Percentiles rank a stretch among this genome's conserved stretches.
Evolutionary conservation across 345 rosid genomes (phyloP).

Genomic region (Cardamine resedifolia): DNA sequence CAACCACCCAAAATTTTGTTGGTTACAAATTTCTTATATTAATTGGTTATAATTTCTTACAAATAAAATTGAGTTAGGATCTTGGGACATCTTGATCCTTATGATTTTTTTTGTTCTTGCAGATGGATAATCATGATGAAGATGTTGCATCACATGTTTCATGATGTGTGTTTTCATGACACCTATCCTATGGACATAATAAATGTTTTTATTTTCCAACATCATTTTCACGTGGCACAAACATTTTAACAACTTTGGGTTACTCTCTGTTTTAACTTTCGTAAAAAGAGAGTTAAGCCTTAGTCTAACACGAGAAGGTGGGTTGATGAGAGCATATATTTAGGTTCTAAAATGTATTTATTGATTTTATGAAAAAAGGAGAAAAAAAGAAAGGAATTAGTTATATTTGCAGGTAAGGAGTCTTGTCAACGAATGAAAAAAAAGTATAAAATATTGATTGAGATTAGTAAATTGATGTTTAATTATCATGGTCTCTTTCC

Average conservation of each 20-base stretch:
- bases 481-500: neutral
- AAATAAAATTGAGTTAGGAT: neutral
- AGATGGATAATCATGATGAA: too few relatives aligned
- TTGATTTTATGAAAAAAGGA: neutral
- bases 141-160: slow-evolving; percentile 6
- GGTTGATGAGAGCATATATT: neutral
- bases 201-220: neutral
- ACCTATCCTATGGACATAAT: neutral
- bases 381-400: neutral
- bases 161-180: slow-evolving; percentile 14
- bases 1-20: neutral
- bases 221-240: slow-evolving; percentile 7
- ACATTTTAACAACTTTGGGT: slow-evolving; percentile 4
- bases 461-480: neutral
- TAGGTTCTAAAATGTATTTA: neutral
- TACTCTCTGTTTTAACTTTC: neutral
- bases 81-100: neutral
- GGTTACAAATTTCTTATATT: neutral
- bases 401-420: neutral
- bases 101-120: neutral
- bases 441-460: neutral
- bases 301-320: neutral
- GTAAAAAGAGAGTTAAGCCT: neutral
- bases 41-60: neutral
- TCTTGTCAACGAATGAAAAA: slow-evolving; percentile 2